Conservation (phyloP, 2,329 filamentous ascomycete species). For the Tolypocladium cylindrosporum region DNA sequence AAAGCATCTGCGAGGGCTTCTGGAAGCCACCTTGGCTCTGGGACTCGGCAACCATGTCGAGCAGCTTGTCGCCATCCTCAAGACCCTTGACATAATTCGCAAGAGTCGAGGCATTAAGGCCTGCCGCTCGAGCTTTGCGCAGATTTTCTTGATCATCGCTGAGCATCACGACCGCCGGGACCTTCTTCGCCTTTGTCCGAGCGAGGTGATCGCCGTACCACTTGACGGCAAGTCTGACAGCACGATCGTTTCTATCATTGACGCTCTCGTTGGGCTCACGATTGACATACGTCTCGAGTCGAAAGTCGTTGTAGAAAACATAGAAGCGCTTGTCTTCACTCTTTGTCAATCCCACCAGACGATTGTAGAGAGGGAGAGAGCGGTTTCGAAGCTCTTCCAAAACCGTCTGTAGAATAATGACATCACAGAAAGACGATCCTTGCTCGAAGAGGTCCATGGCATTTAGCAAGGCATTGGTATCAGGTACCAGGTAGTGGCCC, state of each 20-base stretch:
- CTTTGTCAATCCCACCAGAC: constrained; percentile 79
- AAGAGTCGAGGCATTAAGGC: constrained; percentile 58
- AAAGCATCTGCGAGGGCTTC: constrained; percentile 61
- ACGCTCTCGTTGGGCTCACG: constrained; percentile 73
- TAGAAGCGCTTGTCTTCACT: constrained; percentile 97
- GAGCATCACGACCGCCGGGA: constrained; percentile 81
- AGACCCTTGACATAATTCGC: constrained; percentile 74
- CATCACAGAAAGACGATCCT: constrained; percentile 84
- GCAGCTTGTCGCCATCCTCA: constrained; percentile 71
- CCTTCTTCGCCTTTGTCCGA: constrained; percentile 46
- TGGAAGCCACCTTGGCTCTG: constrained; percentile 57
- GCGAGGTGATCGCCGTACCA: constrained; percentile 85
- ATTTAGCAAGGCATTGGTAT: constrained; percentile 91
- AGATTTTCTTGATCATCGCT: constrained; percentile 88
- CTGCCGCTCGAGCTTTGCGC: constrained; percentile 67
- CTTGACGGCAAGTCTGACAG: constrained; percentile 72
- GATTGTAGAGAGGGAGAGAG: constrained; percentile 89
- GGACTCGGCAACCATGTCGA: constrained; percentile 87
- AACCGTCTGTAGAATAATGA: constrained; percentile 92
- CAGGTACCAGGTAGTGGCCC: constrained; percentile 89
- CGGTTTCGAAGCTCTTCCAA: constrained; percentile 92
- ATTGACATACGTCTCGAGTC: constrained; percentile 77
- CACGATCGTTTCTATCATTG: constrained; percentile 93
- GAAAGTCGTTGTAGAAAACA: constrained; percentile 98
- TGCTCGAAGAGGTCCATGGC: constrained; percentile 97